These are phyloP conservation scores for Willaertia magna DNA, from an alignment of 208 protist species.

Conservation along the genomic window DNA sequence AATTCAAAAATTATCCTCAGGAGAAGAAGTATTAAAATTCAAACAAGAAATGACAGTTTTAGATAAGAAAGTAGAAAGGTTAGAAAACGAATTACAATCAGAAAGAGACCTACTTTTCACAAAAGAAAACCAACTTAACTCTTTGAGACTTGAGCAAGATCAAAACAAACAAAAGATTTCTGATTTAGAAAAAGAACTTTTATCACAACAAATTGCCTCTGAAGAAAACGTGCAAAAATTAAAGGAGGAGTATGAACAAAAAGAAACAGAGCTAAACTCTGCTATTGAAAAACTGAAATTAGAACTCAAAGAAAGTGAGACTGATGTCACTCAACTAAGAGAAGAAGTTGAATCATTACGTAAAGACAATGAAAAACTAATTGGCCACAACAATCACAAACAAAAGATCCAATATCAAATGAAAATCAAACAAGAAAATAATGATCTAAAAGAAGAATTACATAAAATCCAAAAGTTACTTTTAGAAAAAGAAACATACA, in stretches of 20 bases:
- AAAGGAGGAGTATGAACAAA: neutral
- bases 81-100: neutral
- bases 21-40: neutral
- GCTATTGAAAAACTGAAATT: neutral
- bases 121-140: neutral
- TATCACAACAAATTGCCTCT: neutral
- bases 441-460: constrained; percentile 9
- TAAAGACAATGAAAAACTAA: constrained; percentile 16
- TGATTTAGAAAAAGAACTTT: neutral
- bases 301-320: neutral
- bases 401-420: constrained; percentile 33
- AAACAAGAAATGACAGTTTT: neutral
- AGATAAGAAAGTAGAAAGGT: neutral
- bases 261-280: neutral
- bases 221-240: neutral
- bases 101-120: neutral
- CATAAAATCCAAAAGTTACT: neutral
- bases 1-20: neutral
- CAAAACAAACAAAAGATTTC: neutral
- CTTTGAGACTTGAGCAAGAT: neutral
- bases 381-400: constrained; percentile 30
- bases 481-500: too few species aligned
- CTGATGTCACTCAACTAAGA: neutral
- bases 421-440: constrained; percentile 31
- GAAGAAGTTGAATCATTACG: neutral